Base-by-base conservation (phyloP, 106 monocot species). In the Narthecium ossifragum region DNA sequence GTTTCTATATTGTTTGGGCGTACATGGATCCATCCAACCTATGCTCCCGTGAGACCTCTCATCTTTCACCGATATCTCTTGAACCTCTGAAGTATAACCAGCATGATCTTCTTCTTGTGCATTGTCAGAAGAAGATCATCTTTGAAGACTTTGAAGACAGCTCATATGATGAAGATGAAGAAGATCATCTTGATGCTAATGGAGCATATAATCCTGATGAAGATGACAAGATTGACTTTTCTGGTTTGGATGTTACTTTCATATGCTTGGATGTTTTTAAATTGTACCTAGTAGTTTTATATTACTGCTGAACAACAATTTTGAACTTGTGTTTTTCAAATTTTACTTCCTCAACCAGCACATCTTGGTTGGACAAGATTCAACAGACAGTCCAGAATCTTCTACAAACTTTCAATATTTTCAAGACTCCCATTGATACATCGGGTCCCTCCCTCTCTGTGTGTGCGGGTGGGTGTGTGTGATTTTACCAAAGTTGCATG, bases 401-500 rank as follows among this genome's bases (percentile, higher is more conserved):
- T 63, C 51, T 99, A 11, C 81, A 82, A 37, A 29, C 76, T 59
- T 79, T 99, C 32, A 88, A 87, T 57, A 74, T 91, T 73, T 99
- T 99, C 62, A 99, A 75, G 73, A 79, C 71, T 45, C 98, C 84
- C 38, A 82, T 99, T 47, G 74, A 99, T 71, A 41, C 81, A 39
- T 91, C 98, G 77, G 98, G 91, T 91, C 2, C 12, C 50, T 27
- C 25, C 30, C 6, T 18, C 18, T 18, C 15, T 28, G n/a, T n/a
- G n/a, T n/a, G n/a, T n/a, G n/a, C n/a, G n/a, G n/a, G n/a, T n/a
- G n/a, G n/a, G n/a, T n/a, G n/a, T n/a, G n/a, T 26, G 46, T 12
- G 31, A 59, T n/a, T 34, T n/a, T 33, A 6, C 31, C 40, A 11
- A 25, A n/a, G 29, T 11, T 22, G 10, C 59, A 22, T 54, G 18